These are phyloP conservation scores for Saccharomyces uvarum DNA, from an alignment of 1,139 yeast species.

Conservation along the genomic window DNA sequence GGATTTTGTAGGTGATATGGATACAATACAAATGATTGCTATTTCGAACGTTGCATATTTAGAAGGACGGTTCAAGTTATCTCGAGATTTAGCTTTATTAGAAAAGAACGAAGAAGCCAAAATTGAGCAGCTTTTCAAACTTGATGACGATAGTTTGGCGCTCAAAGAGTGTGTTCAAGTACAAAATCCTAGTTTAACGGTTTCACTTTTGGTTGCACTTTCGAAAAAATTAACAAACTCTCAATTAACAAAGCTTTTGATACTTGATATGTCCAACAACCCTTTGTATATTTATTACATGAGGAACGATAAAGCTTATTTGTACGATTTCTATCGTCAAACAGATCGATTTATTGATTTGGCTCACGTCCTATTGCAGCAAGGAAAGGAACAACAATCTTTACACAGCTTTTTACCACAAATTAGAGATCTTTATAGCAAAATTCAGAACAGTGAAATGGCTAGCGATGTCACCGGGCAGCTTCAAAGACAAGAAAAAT, in stretches of 20 bases:
- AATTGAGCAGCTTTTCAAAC: slow-evolving; percentile 55
- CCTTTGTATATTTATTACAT: slow-evolving; percentile 41
- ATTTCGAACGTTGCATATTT: slow-evolving; percentile 67
- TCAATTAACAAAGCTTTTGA: slow-evolving; percentile 48
- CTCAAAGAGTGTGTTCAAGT: slow-evolving; percentile 60
- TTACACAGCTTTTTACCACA: slow-evolving; percentile 23
- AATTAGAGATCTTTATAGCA: slow-evolving; percentile 26
- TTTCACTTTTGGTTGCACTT: slow-evolving; percentile 51
- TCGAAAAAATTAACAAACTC: slow-evolving; percentile 43
- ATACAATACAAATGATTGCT: slow-evolving; percentile 47
- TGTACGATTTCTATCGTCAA: slow-evolving; percentile 52
- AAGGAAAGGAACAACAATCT: slow-evolving; percentile 17
- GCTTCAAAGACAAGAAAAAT: slow-evolving; percentile 44
- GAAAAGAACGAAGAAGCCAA: slow-evolving; percentile 64
- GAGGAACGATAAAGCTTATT: slow-evolving; percentile 31
- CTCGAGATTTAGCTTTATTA: slow-evolving; percentile 55
- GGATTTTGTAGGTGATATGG: slow-evolving; percentile 15
- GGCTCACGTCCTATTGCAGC: slow-evolving; percentile 36
- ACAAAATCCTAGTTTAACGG: slow-evolving; percentile 56
- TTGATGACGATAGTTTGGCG: slow-evolving; percentile 70
- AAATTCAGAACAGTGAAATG: slow-evolving; percentile 20
- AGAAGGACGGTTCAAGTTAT: slow-evolving; percentile 70
- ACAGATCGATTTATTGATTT: slow-evolving; percentile 47
- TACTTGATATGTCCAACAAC: slow-evolving; percentile 36
- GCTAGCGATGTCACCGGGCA: slow-evolving; percentile 27